Evolutionary conservation across 495 filamentous ascomycete genomes (phyloP).

Genomic region (Recurvomyces mirabilis): DNA sequence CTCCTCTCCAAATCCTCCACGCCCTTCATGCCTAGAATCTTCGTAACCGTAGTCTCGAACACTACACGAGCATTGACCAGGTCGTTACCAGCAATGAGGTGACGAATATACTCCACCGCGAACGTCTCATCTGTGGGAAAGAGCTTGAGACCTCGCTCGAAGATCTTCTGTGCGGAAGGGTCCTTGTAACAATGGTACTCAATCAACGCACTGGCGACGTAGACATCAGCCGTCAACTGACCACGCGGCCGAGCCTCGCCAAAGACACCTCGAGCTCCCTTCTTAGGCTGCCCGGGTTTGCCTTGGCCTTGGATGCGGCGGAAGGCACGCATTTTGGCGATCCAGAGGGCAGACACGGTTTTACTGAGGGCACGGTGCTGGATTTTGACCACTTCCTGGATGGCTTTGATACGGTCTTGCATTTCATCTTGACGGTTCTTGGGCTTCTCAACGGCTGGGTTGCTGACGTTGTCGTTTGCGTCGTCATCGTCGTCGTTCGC

Average conservation of each 20-base stretch:
- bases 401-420: conserved; percentile 50
- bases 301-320: conserved; percentile 91
- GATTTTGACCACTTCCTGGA: conserved; percentile 56
- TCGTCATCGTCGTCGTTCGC: conserved; percentile 45
- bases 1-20: conserved; percentile 39
- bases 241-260: conserved; percentile 74
- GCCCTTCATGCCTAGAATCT: conserved; percentile 20
- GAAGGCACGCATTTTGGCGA: conserved; percentile 85
- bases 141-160: conserved; percentile 81
- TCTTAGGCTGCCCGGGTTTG: conserved; percentile 38
- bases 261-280: conserved; percentile 77
- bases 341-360: conserved; percentile 83
- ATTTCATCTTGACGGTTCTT: conserved; percentile 25
- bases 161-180: conserved; percentile 79
- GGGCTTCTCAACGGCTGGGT: conserved; percentile 42
- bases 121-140: conserved; percentile 89
- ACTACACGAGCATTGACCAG: conserved; percentile 87
- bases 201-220: conserved; percentile 80
- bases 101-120: conserved; percentile 87
- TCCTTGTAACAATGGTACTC: conserved; percentile 96
- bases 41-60: conserved; percentile 82
- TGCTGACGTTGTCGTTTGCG: conserved; percentile 42
- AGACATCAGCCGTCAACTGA: conserved; percentile 82
- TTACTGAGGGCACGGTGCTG: conserved; percentile 64
- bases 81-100: conserved; percentile 81